Base-by-base conservation (phyloP, 768 basidiomycete genomes). In the Astraeus odoratus region DNA sequence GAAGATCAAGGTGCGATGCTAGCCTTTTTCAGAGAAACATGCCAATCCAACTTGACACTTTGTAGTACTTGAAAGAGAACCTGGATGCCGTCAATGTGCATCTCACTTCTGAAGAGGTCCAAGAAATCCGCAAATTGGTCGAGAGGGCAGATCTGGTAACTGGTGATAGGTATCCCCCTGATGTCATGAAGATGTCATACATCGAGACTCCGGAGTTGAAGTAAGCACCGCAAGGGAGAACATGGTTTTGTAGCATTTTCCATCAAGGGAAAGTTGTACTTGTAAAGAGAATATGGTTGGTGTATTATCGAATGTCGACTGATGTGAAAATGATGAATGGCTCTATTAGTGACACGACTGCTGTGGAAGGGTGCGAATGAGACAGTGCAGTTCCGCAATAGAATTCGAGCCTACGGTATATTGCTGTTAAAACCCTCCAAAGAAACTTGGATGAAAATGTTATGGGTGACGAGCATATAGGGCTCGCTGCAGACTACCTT, bases 41-140 rank as follows among this genome's bases (percentile, higher is more conserved):
- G 24, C 12, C 8, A 4, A 33, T 34, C 39, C 12, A 16, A 6
- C 4, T 5, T 35, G 62, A 18, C 5, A 33, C 20, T 15, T 9
- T 24, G 10, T 41, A 70, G 71, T 68, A 69, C 37, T 64, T 77
- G 6, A 54, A 70, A 16, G 75, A 78, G 50, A 78, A 78, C 42
- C 22, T 72, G 19, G 65, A 41, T 0, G 68, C 71, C 2, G 54
- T 57, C 2, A 48, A 56, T 7, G 44, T 75, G 5, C 53, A 48
- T 7, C 65, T 76, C n/a, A 54, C 51, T 10, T 40, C 58, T 0
- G 66, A 74, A 18, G 70, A 70, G 2, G 53, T 74, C 8, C 51
- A 57, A 18, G 61, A 63, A 35, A 57, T 76, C 1, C 57, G 72
- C 3, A 53, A 38, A 1, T 48, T 70, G 5, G 70, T 69, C 5